Evolutionary conservation across 108 stramenopile genomes (phyloP), one percentile per base, ranked within the genome.

Genomic region (Cyclotella atomus): DNA sequence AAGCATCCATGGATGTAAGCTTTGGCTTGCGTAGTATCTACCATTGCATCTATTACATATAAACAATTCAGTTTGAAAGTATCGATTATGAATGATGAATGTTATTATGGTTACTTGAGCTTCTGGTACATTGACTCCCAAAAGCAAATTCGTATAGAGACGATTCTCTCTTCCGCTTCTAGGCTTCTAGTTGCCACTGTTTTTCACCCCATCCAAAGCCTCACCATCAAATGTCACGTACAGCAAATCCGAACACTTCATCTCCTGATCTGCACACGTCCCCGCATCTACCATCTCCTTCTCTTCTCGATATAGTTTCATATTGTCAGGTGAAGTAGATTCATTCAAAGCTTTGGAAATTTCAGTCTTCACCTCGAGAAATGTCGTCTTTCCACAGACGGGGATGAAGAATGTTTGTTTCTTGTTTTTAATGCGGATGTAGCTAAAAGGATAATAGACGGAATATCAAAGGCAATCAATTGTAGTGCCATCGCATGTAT

Each of bases 351-450:
- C 88, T 20, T 73, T 57, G 19, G 74, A 65, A 30, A 90, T 71
- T 75, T 87, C 80, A 38, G 81, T 60, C 72, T 90, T 90, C 36
- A 90, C 32, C 16, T 75, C 64, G 28, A 57, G 71, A 33, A 86
- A 61, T 28, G 85, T 87, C 23, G 86, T 73, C 19, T 78, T 59
- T 36, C 83, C 70, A 17, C 81, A 59, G 59, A 83, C 79, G 35
- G 65, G 71, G 50, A 90, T 64, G 74, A 87, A 90, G 65, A 78
- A 90, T n/a, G 85, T 84, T 72, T 87, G 85, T 64, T 88, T 87
- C 12, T 56, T 65, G 63, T 87, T 73, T 67, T 88, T 86, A 55
- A 87, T 73, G 21, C 85, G 83, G 23, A 90, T 60, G 65, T 86
- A 80, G 49, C 84, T 88, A 41, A 41, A 41, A 41, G 12, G 12